Evolutionary conservation across 306 rosid genomes (phyloP).

Genomic region (Trifolium subterraneum): DNA sequence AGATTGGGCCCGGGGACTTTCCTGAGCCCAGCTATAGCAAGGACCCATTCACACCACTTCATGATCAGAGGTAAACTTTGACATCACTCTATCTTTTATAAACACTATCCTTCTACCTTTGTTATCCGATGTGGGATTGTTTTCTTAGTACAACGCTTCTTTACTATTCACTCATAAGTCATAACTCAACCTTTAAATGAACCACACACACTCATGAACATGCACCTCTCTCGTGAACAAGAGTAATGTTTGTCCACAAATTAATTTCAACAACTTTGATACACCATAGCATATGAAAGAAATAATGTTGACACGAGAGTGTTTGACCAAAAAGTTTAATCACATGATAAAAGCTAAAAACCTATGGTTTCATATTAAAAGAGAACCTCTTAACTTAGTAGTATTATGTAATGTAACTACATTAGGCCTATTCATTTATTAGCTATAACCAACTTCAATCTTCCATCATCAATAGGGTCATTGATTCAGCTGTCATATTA

Average conservation of each 20-base stretch:
- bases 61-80: rapidly evolving
- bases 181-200: neutral
- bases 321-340: conserved; percentile 2
- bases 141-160: neutral
- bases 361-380: neutral
- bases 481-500: conserved; percentile 42
- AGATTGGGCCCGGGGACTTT: conserved; percentile 40
- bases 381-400: neutral
- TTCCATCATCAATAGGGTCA: conserved; percentile 57
- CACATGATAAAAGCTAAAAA: conserved; percentile 20
- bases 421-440: conserved; percentile 56
- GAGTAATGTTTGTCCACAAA: conserved; percentile 5
- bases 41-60: conserved; percentile 42
- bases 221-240: conserved; percentile 16
- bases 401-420: conserved; percentile 35
- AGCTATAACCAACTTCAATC: conserved; percentile 63
- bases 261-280: conserved; percentile 45
- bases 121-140: neutral
- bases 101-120: rapidly evolving
- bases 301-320: conserved; percentile 8
- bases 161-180: neutral
- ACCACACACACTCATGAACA: neutral
- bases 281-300: conserved; percentile 36
- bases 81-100: neutral
- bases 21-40: neutral